Evolutionary conservation across 169 alveolate genomes (phyloP), one percentile per base, ranked within the genome.

Genomic region (Cryptosporidium meleagridis): DNA sequence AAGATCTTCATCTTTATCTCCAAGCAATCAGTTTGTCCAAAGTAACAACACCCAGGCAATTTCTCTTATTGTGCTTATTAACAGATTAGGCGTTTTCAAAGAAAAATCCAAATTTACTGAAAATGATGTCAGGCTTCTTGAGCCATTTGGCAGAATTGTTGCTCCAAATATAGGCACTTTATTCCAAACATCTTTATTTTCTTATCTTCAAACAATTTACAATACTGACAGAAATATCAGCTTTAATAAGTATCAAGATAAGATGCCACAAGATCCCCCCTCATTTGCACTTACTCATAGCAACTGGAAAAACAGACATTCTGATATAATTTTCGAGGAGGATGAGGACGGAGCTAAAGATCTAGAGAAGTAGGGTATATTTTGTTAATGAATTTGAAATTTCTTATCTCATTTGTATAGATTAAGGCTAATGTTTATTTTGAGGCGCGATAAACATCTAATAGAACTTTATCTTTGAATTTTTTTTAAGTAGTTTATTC

Each of bases 191-290:
- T 80, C 89, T n/a, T 59, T 80, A 39, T 80, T 80, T 65, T 62
- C 89, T 12, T 80, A 80, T 26, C 75, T 80, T 7, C 89, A 80
- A 29, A 62, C 89, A 39, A 41, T 80, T 14, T 80, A 65, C 68
- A 80, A 45, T 23, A 39, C 58, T 39, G 89, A 80, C 53, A 80
- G 75, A 16, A 80, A 39, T 29, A 16, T 29, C 21, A 44, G 75
- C 70, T 80, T 80, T n/a, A 80, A 62, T 51, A 80, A 80, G 53
- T 80, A 80, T 29, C 75, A 62, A 35, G 89, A 80, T 53, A 80
- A 80, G 52, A 80, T 80, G 89, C 89, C 89, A 39, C 89, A 62
- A 33, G 89, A 80, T 39, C 89, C 89, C 10, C 89, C 89, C 14
- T 18, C 89, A 29, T 80, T 80, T 26, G 65, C 62, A 18, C 45